Evolutionary conservation across 139 green algal genomes (phyloP).

Genomic region (Chlamydomonas eustigma): DNA sequence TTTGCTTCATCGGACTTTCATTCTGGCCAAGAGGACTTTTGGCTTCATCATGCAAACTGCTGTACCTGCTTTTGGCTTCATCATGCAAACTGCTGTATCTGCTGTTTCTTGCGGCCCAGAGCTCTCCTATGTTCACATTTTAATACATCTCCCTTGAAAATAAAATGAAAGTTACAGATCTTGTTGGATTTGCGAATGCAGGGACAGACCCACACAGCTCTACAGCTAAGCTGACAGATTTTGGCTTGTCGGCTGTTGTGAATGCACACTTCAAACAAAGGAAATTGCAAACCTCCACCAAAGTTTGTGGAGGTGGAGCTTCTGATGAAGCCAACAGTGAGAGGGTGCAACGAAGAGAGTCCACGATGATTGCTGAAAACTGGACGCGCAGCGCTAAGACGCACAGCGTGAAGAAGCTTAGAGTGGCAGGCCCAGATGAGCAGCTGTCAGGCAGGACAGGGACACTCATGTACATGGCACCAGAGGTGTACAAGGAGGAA

Average conservation of each 20-base stretch:
- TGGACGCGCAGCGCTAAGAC: background rate
- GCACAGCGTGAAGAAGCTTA: background rate
- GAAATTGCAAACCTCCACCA: background rate
- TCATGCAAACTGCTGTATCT: too few relatives aligned
- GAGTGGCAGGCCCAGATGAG: background rate
- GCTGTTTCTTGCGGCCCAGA: too few relatives aligned
- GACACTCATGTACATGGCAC: slow-evolving; percentile 7
- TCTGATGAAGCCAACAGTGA: background rate
- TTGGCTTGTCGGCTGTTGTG: background rate
- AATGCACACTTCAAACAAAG: background rate
- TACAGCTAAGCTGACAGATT: background rate
- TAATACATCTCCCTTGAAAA: too few relatives aligned
- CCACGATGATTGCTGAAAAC: background rate
- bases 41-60: too few relatives aligned
- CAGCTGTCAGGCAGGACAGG: slow-evolving; percentile 7
- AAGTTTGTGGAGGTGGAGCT: too few relatives aligned
- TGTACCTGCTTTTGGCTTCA: too few relatives aligned
- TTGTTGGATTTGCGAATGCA: too few relatives aligned
- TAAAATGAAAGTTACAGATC: too few relatives aligned
- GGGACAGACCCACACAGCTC: background rate
- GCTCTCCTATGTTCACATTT: too few relatives aligned
- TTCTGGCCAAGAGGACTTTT: too few relatives aligned
- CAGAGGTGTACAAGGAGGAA: too few relatives aligned
- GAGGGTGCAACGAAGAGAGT: background rate
- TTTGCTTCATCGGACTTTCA: too few relatives aligned